A percentile compares a stretch with the other conserved stretches of the same genome.
Evolutionary conservation across 768 basidiomycete species (phyloP).

Genomic region (Leucocoprinus leucothites): DNA sequence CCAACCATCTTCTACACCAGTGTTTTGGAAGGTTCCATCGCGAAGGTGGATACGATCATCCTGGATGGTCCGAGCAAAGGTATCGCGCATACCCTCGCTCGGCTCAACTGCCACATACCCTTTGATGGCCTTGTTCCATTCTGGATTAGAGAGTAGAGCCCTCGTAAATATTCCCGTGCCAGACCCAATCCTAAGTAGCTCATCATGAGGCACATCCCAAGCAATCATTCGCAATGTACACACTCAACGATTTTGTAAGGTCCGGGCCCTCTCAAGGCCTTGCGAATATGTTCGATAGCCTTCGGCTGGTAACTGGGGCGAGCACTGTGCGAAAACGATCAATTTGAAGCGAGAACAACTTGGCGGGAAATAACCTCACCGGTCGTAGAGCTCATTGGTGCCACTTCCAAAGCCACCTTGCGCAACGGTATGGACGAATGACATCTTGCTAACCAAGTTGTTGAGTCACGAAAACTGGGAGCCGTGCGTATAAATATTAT

Average conservation of each 20-base stretch:
- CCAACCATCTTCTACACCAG: slow-evolving; percentile 59
- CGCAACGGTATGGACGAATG: slow-evolving; percentile 63
- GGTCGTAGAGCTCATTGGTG: slow-evolving; percentile 82
- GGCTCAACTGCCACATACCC: slow-evolving; percentile 77
- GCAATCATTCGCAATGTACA: not conserved
- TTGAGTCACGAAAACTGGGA: slow-evolving; percentile 1
- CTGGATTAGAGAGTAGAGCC: slow-evolving; percentile 64
- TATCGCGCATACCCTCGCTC: slow-evolving; percentile 78
- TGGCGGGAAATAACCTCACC: slow-evolving; percentile 32
- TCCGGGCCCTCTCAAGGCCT: slow-evolving; percentile 31
- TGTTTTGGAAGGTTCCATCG: slow-evolving; percentile 73
- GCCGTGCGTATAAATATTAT: not conserved
- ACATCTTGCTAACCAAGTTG: slow-evolving; percentile 21
- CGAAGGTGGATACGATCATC: slow-evolving; percentile 50
- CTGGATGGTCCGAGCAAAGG: slow-evolving; percentile 54
- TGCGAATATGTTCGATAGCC: slow-evolving; percentile 60
- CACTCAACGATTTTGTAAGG: slow-evolving; percentile 72
- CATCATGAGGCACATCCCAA: too few species aligned
- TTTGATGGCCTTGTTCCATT: slow-evolving; percentile 47
- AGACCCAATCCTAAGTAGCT: slow-evolving; percentile 59
- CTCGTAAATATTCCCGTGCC: slow-evolving; percentile 92
- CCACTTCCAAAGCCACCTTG: slow-evolving; percentile 71
- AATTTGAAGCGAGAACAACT: not conserved
- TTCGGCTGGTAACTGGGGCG: slow-evolving; percentile 79
- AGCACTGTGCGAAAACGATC: slow-evolving; percentile 38